Base-by-base conservation (phyloP, 768 basidiomycete species). In the Daedaleopsis nitida region DNA sequence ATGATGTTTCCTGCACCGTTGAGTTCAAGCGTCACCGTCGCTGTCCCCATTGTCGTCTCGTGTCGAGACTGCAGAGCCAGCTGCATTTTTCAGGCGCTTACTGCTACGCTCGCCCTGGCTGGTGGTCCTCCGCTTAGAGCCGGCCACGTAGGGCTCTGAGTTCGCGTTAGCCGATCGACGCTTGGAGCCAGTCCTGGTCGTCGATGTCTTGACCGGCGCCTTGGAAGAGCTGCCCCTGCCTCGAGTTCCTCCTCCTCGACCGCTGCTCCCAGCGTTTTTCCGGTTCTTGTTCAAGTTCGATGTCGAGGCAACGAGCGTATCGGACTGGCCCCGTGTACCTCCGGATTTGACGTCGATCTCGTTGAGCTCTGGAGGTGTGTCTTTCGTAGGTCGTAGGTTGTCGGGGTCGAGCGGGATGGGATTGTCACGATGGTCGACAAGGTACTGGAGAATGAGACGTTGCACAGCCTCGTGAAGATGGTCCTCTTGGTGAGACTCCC, bases 391-490 rank as follows among this genome's bases (percentile, higher is more conserved):
- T n/a, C 45, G 45, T 11, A n/a, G 19, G 45, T n/a, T 3, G 48
- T n/a, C 32, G 12, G 45, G 45, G 45, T 47, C 45, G 35, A 65
- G 56, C n/a, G 8, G 16, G 19, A 60, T 54, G 11, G 49, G 52
- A 19, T 62, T 55, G n/a, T 58, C 52, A 7, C 14, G 42, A 23
- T 60, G 59, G 2, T 19, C 35, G 14, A 65, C 48, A 23, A 65
- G 50, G 23, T 65, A 60, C 12, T 61, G 39, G 17, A 65, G 60
- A 21, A 65, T 55, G 6, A 65, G 55, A 1, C 64, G 55, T 23
- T 60, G 59, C 3, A 62, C 19, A 0, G 64, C 64, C 21, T 65
- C 64, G 42, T 65, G 64, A 14, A 65, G 52, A 24, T 65, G 64
- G 6, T 65, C 64, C 0, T 48, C 19, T n/a, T n/a, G 12, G 8